Conservation (phyloP, 768 basidiomycete genomes). For the Amanita polypyramis region DNA sequence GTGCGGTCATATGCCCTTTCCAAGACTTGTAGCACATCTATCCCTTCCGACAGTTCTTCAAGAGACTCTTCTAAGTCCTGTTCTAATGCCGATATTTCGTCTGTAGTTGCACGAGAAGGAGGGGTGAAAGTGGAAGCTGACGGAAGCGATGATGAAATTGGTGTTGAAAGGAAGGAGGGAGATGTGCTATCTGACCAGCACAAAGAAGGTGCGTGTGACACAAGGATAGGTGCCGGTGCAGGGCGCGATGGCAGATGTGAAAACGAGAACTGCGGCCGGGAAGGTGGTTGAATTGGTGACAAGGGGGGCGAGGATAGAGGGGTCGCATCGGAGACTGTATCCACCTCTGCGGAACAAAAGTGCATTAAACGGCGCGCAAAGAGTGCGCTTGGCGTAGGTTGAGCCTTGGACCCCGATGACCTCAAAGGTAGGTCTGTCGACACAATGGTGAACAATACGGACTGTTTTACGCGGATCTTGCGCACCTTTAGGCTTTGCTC, state of each 20-base stretch:
- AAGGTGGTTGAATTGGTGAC: constrained; percentile 1
- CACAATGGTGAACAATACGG: not conserved
- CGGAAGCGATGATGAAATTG: constrained; percentile 7
- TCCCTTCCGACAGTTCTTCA: constrained; percentile 59
- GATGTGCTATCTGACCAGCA: constrained; percentile 10
- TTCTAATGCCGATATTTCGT: constrained; percentile 12
- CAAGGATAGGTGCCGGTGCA: constrained; percentile 13
- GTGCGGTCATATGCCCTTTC: constrained; percentile 63
- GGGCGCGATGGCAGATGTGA: constrained; percentile 9
- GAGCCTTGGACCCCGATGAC: constrained; percentile 12
- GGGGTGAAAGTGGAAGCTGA: constrained; percentile 7
- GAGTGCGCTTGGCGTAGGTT: constrained; percentile 33
- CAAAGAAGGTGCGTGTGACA: constrained; percentile 7
- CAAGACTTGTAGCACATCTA: constrained; percentile 58
- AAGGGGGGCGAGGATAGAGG: constrained; percentile 11
- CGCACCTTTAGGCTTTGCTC: constrained; percentile 26
- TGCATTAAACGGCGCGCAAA: constrained; percentile 83
- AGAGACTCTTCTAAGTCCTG: constrained; percentile 27
- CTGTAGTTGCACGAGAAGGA: constrained; percentile 1
- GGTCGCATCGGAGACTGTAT: constrained; percentile 11
- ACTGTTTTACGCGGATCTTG: not conserved
- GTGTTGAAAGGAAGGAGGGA: constrained; percentile 12
- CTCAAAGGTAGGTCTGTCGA: constrained; percentile 4
- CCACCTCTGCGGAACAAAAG: constrained; percentile 59
- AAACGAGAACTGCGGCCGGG: constrained; percentile 5